These are phyloP conservation scores for Fusarium ambrosium DNA, from an alignment of 2,329 filamentous ascomycete genomes.

Conservation along the genomic window DNA sequence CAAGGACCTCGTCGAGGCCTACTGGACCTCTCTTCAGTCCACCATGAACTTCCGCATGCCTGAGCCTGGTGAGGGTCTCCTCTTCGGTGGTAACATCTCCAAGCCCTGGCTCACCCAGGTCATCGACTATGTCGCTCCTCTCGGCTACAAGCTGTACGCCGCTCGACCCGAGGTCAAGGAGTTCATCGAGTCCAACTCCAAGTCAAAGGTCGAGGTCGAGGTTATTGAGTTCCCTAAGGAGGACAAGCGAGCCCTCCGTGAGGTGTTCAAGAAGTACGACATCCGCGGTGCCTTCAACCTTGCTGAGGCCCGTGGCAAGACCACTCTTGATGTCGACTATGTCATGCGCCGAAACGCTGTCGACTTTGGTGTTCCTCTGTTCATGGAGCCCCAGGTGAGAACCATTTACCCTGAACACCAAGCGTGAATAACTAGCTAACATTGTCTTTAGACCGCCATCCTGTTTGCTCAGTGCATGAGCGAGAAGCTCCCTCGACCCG, in stretches of 20 bases:
- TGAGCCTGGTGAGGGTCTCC: conserved; percentile 92
- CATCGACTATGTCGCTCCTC: conserved; percentile 87
- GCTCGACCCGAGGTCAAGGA: conserved; percentile 85
- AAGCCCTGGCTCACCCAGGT: conserved; percentile 81
- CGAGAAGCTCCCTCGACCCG: conserved; percentile 90
- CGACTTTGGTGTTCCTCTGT: conserved; percentile 96
- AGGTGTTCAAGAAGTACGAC: conserved; percentile 97
- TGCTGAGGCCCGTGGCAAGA: conserved; percentile 85
- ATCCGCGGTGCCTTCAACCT: conserved; percentile 97
- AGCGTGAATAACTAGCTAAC: conserved; percentile 48
- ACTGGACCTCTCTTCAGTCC: conserved; percentile 96
- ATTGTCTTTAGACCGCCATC: conserved; percentile 79
- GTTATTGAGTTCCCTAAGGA: conserved; percentile 97
- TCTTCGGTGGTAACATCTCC: conserved; percentile 87
- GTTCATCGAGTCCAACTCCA: conserved; percentile 80
- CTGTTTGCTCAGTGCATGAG: conserved; percentile 98
- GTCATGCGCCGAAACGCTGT: conserved; percentile 99
- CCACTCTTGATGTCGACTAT: conserved; percentile 91
- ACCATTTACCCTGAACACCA: not conserved
- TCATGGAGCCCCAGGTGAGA: conserved; percentile 97
- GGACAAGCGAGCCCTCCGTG: conserved; percentile 93
- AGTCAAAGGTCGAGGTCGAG: conserved; percentile 79
- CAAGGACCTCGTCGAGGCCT: conserved; percentile 94
- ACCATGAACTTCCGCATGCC: conserved; percentile 99
- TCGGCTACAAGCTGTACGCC: conserved; percentile 95